Conservation (phyloP, 257 asterid genomes). For the Solanum raphanifolium region DNA sequence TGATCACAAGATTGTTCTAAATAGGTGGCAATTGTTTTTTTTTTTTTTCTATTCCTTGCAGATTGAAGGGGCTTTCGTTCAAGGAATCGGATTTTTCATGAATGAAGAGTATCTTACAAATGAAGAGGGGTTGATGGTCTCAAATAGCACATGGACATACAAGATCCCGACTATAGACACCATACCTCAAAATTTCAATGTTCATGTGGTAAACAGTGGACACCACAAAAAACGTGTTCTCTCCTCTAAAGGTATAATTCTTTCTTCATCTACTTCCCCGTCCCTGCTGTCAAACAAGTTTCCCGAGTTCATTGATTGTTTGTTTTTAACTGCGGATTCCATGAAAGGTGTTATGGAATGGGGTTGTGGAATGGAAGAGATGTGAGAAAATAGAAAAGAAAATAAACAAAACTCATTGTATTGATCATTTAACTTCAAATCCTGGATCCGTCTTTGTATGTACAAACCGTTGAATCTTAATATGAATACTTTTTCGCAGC, state of each 20-base stretch:
- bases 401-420: not conserved
- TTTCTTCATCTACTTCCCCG: not conserved
- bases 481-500: conserved; percentile 27
- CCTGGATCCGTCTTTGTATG: not conserved
- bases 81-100: conserved; percentile 86
- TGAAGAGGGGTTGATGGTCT: conserved; percentile 35
- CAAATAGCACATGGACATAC: conserved; percentile 71
- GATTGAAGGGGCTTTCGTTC: conserved; percentile 88
- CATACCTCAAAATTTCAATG: conserved; percentile 52
- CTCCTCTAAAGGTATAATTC: conserved; percentile 60
- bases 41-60: not conserved
- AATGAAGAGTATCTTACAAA: conserved; percentile 59
- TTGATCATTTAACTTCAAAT: not conserved
- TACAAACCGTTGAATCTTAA: not conserved
- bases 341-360: not conserved
- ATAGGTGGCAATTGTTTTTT: not conserved
- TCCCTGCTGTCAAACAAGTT: not conserved
- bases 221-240: conserved; percentile 54
- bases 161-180: conserved; percentile 77
- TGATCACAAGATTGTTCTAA: not conserved
- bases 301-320: not conserved
- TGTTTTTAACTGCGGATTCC: not conserved
- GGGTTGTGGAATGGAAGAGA: not conserved
- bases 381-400: not conserved
- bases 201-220: conserved; percentile 56